Evolutionary conservation across 2,329 filamentous ascomycete genomes (phyloP).

Genomic region (Lecanicillium sp.): DNA sequence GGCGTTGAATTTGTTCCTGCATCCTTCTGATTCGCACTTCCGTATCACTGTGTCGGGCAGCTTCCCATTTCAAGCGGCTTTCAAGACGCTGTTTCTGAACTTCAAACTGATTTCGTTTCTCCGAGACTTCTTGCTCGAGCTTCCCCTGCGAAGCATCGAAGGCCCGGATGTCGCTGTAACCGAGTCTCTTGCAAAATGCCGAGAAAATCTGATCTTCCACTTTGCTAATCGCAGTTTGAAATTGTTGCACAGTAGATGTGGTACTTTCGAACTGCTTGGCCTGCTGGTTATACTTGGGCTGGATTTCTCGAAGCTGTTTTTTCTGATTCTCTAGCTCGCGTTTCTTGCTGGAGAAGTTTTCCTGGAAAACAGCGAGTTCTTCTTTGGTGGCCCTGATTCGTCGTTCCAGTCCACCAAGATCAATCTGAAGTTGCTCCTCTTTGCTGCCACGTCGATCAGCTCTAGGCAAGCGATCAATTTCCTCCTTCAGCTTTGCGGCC

Average conservation of each 20-base stretch:
- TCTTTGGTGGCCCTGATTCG: constrained; percentile 64
- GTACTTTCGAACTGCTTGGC: constrained; percentile 58
- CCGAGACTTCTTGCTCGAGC: constrained; percentile 80
- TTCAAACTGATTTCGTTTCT: constrained; percentile 81
- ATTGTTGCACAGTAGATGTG: constrained; percentile 43
- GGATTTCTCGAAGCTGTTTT: constrained; percentile 66
- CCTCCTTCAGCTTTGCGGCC: constrained; percentile 67
- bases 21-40: constrained; percentile 63
- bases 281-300: constrained; percentile 73
- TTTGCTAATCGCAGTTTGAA: constrained; percentile 59
- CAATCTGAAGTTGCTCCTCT: constrained; percentile 75
- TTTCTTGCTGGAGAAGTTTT: constrained; percentile 78
- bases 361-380: constrained; percentile 71
- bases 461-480: constrained; percentile 75
- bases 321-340: constrained; percentile 71
- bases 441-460: constrained; percentile 67
- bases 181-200: constrained; percentile 77
- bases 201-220: constrained; percentile 87
- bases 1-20: constrained; percentile 58
- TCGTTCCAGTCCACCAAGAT: constrained; percentile 74
- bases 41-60: constrained; percentile 48
- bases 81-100: constrained; percentile 74
- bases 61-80: constrained; percentile 53
- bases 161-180: constrained; percentile 82
- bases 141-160: constrained; percentile 93